These are phyloP conservation scores for Xanthoceras sorbifolium DNA, from an alignment of 345 rosid genomes.

Conservation along the genomic window DNA sequence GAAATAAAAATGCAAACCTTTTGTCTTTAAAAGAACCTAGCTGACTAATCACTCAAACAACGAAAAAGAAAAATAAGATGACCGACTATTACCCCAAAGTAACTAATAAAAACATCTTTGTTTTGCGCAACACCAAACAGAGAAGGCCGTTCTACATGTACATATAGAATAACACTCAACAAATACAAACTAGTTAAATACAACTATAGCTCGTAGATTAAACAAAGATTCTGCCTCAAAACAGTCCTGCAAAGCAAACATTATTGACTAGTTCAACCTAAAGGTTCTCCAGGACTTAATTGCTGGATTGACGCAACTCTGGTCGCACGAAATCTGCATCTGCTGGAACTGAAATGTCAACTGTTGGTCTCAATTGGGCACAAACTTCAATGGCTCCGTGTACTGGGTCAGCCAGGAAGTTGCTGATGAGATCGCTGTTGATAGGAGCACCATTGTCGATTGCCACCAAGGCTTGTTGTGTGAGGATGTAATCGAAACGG, in stretches of 20 bases:
- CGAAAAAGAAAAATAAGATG: too few relatives aligned
- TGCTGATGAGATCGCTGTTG: slow-evolving; percentile 79
- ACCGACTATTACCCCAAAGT: not conserved
- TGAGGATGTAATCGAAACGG: slow-evolving; percentile 74
- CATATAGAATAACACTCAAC: not conserved
- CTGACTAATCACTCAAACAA: too few relatives aligned
- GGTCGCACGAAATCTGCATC: slow-evolving; percentile 96
- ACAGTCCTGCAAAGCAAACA: not conserved
- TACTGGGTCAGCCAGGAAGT: slow-evolving; percentile 82
- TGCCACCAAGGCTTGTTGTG: slow-evolving; percentile 83
- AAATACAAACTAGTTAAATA: not conserved
- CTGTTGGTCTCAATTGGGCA: slow-evolving; percentile 81
- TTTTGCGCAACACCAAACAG: not conserved
- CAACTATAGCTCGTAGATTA: slow-evolving; percentile 1
- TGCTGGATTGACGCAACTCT: slow-evolving; percentile 73
- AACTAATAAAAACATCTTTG: not conserved
- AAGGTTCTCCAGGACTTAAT: slow-evolving; percentile 28
- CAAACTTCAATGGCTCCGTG: slow-evolving; percentile 87
- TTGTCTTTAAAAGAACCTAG: too few relatives aligned
- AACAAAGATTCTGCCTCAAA: slow-evolving; percentile 8
- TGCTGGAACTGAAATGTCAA: slow-evolving; percentile 80
- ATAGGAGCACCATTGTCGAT: slow-evolving; percentile 58
- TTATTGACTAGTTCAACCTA: not conserved
- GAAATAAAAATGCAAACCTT: too few relatives aligned
- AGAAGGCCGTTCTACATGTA: not conserved